Evolutionary conservation across 768 basidiomycete species (phyloP).

Genomic region (Mrakia gelida): DNA sequence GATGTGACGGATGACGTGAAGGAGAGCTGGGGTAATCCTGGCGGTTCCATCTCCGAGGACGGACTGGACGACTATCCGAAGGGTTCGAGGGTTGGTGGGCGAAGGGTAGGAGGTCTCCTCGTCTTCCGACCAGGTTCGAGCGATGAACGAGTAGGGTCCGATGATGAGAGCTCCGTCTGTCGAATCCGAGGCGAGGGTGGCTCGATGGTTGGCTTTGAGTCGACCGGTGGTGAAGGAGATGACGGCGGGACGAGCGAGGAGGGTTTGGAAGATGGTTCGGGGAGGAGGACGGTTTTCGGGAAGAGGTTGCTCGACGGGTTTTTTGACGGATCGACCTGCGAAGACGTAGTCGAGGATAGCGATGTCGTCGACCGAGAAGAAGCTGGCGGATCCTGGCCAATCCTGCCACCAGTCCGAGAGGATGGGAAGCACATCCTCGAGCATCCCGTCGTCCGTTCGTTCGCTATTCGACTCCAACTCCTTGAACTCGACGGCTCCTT

Average conservation of each 20-base stretch:
- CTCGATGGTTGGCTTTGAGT: conserved; percentile 12
- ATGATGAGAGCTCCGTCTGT: conserved; percentile 4
- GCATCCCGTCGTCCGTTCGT: conserved; percentile 10
- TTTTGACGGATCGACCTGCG: background rate
- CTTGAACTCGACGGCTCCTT: background rate
- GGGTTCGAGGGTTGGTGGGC: background rate
- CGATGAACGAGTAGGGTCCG: conserved; percentile 17
- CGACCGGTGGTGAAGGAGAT: conserved; percentile 12
- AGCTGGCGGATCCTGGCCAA: background rate
- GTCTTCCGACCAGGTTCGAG: background rate
- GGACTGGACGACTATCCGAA: conserved; percentile 10
- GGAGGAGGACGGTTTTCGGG: background rate
- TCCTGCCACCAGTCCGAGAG: background rate
- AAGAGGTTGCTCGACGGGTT: background rate
- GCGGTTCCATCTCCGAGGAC: conserved; percentile 11
- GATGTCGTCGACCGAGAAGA: background rate
- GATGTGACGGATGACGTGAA: conserved; percentile 34
- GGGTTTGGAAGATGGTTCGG: background rate
- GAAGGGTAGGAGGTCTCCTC: background rate
- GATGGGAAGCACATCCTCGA: background rate
- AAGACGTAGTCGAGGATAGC: conserved; percentile 13
- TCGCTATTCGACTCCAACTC: background rate
- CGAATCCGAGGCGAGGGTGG: background rate
- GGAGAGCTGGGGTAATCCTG: conserved; percentile 32
- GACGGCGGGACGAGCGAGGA: conserved; percentile 6